Base-by-base conservation (phyloP, 305 asterid species). In the Solanum aculeatissimum region DNA sequence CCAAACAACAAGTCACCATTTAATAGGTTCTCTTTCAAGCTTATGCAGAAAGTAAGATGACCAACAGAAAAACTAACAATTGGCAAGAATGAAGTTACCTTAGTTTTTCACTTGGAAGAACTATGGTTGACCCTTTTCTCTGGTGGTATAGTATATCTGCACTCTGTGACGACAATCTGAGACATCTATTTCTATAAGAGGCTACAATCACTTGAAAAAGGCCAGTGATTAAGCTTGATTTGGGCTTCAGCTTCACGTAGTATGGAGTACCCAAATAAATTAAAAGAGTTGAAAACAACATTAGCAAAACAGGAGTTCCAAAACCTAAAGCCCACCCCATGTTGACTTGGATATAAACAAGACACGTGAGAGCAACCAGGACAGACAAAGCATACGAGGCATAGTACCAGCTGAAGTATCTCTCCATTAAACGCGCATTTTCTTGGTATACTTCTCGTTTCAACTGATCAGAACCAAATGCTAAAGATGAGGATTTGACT, bases 381-480 rank as follows among this genome's bases (percentile, higher is more conserved):
- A 85, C 16, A 8, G 89, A 72, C 15, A 86, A 25, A 9, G 66
- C 79, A 19, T 35, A 55, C 23, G 57, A 49, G 40, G 87, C 89
- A 68, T 87, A 89, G 58, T 87, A 84, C 90, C 90, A 87, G 72
- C 87, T 66, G 79, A 89, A 87, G 60, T 78, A 89, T 58, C 86
- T 84, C 53, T 85, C 90, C 42, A 49, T 15, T n/a, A 70, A 43
- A 47, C 84, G 43, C 42, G n/a, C 51, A 60, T 84, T 83, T 32
- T 60, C 19, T n/a, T 80, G 29, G 70, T 53, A 10, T 86, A 82
- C 40, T 81, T 84, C 6, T 66, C 4, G 82, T 51, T 77, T 77
- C 47, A 93, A 62, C 82, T 93, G 97, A 65, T 93, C 91, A 7
- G 93, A 92, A 8, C 96, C 97, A 80, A 93, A 93, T n/a, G 96